Evolutionary conservation across 2,329 filamentous ascomycete genomes (phyloP).

Genomic region (Colletotrichum paranaense): DNA sequence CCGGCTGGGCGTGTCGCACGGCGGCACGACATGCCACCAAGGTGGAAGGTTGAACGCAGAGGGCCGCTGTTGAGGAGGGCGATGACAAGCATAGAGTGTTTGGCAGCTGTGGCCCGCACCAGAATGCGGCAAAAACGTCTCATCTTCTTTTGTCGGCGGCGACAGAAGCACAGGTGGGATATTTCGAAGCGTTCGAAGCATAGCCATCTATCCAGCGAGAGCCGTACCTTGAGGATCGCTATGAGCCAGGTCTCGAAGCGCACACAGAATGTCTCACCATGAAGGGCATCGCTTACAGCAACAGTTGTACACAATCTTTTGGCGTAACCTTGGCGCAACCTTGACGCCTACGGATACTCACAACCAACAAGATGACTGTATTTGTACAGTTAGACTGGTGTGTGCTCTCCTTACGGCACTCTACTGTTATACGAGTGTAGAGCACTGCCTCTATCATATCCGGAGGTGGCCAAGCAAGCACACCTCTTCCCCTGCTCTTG

Average conservation of each 20-base stretch:
- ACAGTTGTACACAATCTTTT: conserved; percentile 1
- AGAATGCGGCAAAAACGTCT: background rate
- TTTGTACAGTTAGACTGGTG: too few species aligned
- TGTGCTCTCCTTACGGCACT: background rate
- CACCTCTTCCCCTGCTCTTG: background rate
- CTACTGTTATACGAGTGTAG: background rate
- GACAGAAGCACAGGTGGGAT: conserved; percentile 5
- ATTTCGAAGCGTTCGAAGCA: background rate
- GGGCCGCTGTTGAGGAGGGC: background rate
- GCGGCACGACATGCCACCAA: conserved; percentile 8
- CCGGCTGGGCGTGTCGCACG: conserved; percentile 5
- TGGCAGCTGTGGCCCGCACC: background rate
- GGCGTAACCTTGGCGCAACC: background rate
- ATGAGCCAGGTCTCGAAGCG: conserved; percentile 1
- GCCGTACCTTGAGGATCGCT: background rate
- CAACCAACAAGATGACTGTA: background rate
- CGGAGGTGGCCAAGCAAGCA: conserved; percentile 13
- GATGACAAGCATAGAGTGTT: background rate
- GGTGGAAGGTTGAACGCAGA: background rate
- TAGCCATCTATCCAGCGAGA: background rate
- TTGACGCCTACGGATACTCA: background rate
- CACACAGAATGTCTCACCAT: conserved; percentile 26
- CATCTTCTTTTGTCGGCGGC: background rate
- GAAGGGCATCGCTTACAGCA: conserved; percentile 18
- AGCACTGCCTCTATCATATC: background rate